Conservation (phyloP, 306 rosid genomes). For the Hippophae rhamnoides region DNA sequence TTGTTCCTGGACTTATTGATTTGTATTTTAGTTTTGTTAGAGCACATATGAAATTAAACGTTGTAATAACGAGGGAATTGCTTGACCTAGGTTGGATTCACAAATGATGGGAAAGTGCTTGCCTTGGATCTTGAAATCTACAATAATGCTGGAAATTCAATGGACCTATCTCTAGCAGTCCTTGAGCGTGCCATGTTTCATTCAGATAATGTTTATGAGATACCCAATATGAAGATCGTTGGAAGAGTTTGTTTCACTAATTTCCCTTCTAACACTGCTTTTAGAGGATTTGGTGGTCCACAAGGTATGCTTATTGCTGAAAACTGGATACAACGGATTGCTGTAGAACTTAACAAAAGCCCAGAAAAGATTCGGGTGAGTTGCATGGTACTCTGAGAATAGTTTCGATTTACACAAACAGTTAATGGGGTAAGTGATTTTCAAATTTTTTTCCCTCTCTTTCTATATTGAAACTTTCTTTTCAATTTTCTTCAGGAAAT, state of each 20-base stretch:
- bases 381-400: slow-evolving; percentile 11
- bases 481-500: slow-evolving; percentile 47
- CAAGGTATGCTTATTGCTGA: slow-evolving; percentile 95
- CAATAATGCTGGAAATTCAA: slow-evolving; percentile 84
- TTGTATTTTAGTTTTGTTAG: neutral
- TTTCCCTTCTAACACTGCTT: slow-evolving; percentile 85
- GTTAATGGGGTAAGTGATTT: slow-evolving; percentile 11
- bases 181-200: slow-evolving; percentile 97
- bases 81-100: slow-evolving; percentile 68
- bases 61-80: slow-evolving; percentile 15
- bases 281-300: slow-evolving; percentile 98
- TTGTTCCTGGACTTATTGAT: neutral
- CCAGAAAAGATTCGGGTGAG: slow-evolving; percentile 79
- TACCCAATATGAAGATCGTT: slow-evolving; percentile 71
- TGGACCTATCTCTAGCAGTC: slow-evolving; percentile 74
- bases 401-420: slow-evolving; percentile 9
- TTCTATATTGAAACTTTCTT: slow-evolving; percentile 14
- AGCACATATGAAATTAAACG: slow-evolving; percentile 11
- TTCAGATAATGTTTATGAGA: slow-evolving; percentile 91
- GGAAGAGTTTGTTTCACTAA: slow-evolving; percentile 89
- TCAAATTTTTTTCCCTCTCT: slow-evolving; percentile 5
- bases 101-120: slow-evolving; percentile 80
- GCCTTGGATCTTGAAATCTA: slow-evolving; percentile 82
- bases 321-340: slow-evolving; percentile 88
- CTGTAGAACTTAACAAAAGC: slow-evolving; percentile 66